Conservation (phyloP, 2,329 filamentous ascomycete species). For the Epichloe typhina region DNA sequence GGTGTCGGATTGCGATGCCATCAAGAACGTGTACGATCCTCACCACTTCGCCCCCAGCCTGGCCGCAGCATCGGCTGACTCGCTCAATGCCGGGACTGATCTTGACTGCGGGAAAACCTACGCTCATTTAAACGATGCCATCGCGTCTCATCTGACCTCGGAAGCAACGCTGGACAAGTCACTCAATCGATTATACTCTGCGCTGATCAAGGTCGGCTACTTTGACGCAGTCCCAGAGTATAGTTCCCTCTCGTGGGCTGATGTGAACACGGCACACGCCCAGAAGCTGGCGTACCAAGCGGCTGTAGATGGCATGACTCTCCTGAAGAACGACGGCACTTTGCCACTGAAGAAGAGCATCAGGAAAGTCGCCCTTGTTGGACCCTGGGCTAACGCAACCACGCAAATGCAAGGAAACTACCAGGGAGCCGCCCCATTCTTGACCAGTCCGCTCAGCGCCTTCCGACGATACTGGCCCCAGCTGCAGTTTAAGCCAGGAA, state of each 20-base stretch:
- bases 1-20: constrained; percentile 51
- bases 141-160: constrained; percentile 15
- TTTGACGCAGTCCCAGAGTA: constrained; percentile 40
- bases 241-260: constrained; percentile 36
- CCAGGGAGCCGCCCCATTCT: constrained; percentile 12
- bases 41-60: constrained; percentile 25
- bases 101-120: constrained; percentile 10
- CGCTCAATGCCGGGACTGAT: constrained; percentile 21
- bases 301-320: constrained; percentile 30
- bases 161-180: constrained; percentile 5
- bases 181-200: constrained; percentile 33
- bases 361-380: constrained; percentile 16
- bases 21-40: constrained; percentile 40
- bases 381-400: constrained; percentile 27
- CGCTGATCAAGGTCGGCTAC: constrained; percentile 42
- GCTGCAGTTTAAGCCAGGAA: background rate
- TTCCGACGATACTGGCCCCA: background rate
- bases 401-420: constrained; percentile 13
- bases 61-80: constrained; percentile 20
- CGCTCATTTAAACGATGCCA: constrained; percentile 17
- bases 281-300: constrained; percentile 43
- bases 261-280: constrained; percentile 41
- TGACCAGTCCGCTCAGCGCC: constrained; percentile 7
- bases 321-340: constrained; percentile 41
- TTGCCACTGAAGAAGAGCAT: constrained; percentile 28